Evolutionary conservation across 2,329 filamentous ascomycete species (phyloP).

Genomic region (Colletotrichum sp.): DNA sequence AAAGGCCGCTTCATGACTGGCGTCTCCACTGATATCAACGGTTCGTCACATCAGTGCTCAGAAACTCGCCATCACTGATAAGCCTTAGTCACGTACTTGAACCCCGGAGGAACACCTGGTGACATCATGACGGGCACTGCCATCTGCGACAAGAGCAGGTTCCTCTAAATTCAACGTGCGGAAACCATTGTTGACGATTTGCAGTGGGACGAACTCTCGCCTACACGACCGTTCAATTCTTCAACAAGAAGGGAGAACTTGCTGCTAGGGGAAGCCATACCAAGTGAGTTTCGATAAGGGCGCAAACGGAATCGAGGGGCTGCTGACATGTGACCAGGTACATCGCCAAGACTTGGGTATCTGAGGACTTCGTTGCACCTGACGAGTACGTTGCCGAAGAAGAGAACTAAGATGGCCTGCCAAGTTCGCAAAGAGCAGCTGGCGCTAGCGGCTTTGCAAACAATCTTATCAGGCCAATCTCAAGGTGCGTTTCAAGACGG

Average conservation of each 20-base stretch:
- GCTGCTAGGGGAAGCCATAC: slow-evolving; percentile 70
- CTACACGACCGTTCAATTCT: slow-evolving; percentile 65
- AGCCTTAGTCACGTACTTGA: slow-evolving; percentile 64
- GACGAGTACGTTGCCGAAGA: slow-evolving; percentile 35
- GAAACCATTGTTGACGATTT: not conserved
- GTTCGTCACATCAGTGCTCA: slow-evolving; percentile 34
- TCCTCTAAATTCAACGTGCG: too few relatives aligned
- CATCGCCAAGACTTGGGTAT: slow-evolving; percentile 41
- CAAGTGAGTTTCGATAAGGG: slow-evolving; percentile 50
- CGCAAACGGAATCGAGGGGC: not conserved
- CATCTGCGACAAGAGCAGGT: slow-evolving; percentile 65
- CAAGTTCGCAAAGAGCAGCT: not conserved
- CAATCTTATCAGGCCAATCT: not conserved
- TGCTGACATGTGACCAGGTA: slow-evolving; percentile 36
- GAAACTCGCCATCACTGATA: fast-evolving
- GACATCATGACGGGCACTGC: slow-evolving; percentile 62
- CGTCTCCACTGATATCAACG: slow-evolving; percentile 69
- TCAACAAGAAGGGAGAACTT: slow-evolving; percentile 62
- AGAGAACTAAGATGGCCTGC: slow-evolving; percentile 11
- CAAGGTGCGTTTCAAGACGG: fast-evolving
- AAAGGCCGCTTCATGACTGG: slow-evolving; percentile 67
- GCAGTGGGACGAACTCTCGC: slow-evolving; percentile 69
- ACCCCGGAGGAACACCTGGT: slow-evolving; percentile 60
- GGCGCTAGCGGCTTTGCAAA: too few relatives aligned
- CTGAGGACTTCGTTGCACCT: slow-evolving; percentile 42